phyloP scores from a whole-genome alignment of 306 rosid species.

The Corylus heterophylla region DNA sequence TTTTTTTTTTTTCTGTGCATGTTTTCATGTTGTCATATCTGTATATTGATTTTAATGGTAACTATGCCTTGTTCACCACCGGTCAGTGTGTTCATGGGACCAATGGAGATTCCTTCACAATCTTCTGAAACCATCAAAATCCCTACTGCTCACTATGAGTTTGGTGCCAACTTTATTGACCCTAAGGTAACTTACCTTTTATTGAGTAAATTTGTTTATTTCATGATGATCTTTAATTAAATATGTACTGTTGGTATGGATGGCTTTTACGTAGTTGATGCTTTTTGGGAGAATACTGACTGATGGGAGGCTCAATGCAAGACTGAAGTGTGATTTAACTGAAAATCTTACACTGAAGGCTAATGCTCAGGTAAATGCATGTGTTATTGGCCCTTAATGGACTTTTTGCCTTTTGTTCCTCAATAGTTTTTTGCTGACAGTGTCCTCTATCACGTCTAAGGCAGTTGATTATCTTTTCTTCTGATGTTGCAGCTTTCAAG shows the following conservation, averaged over 20 bases:
- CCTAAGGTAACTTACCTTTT: slow-evolving; percentile 61
- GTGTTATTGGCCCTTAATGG: neutral
- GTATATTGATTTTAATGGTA: neutral
- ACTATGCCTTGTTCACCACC: neutral
- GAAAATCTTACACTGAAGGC: slow-evolving; percentile 85
- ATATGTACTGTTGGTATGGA: neutral
- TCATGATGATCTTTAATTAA: neutral
- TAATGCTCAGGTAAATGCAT: slow-evolving; percentile 76
- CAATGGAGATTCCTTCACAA: slow-evolving; percentile 90
- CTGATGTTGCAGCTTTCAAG: slow-evolving; percentile 64
- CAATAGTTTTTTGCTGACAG: neutral
- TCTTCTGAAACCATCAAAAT: slow-evolving; percentile 82
- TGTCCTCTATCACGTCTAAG: neutral
- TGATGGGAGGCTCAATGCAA: slow-evolving; percentile 91
- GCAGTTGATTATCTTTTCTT: slow-evolving; percentile 6
- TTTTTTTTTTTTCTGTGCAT: neutral
- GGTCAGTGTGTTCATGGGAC: slow-evolving; percentile 86
- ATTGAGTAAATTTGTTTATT: neutral
- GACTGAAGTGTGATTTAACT: slow-evolving; percentile 79
- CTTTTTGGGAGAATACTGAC: slow-evolving; percentile 83
- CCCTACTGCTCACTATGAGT: slow-evolving; percentile 87
- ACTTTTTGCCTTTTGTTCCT: neutral
- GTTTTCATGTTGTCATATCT: neutral
- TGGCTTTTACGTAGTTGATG: slow-evolving; percentile 62
- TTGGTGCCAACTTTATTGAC: slow-evolving; percentile 91